These are phyloP conservation scores for Xylaria castorea DNA, from an alignment of 495 filamentous ascomycete species.

Conservation along the genomic window DNA sequence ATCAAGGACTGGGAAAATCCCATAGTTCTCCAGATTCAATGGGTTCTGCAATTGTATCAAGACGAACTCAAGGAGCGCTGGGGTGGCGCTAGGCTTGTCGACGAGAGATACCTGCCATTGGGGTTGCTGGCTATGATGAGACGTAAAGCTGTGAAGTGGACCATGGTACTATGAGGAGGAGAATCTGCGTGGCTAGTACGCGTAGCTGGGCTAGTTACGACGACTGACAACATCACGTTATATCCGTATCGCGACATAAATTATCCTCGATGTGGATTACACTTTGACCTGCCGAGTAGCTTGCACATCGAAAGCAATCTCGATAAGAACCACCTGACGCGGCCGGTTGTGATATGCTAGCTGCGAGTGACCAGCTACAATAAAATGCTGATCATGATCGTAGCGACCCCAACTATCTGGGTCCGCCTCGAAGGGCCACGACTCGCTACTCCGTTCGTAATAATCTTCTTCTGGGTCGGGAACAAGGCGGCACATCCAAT, in stretches of 20 bases:
- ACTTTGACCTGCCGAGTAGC: slow-evolving; percentile 7
- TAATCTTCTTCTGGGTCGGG: slow-evolving; percentile 9
- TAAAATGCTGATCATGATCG: slow-evolving; percentile 25
- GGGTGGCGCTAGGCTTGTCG: slow-evolving; percentile 60
- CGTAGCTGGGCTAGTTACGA: neutral
- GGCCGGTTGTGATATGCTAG: slow-evolving; percentile 27
- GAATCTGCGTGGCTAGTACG: neutral
- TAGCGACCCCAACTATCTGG: slow-evolving; percentile 15
- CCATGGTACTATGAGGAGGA: slow-evolving; percentile 48
- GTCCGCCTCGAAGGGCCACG: neutral
- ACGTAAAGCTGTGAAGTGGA: slow-evolving; percentile 62
- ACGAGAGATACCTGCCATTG: slow-evolving; percentile 60
- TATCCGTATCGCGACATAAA: neutral
- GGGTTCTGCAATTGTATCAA: slow-evolving; percentile 59
- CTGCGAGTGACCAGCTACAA: slow-evolving; percentile 31
- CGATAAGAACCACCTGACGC: slow-evolving; percentile 31
- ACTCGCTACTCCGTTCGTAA: neutral
- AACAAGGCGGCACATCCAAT: slow-evolving; percentile 30
- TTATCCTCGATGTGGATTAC: neutral
- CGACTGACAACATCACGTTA: neutral
- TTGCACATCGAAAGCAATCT: slow-evolving; percentile 34
- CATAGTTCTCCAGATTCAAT: slow-evolving; percentile 50
- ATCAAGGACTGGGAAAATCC: slow-evolving; percentile 23
- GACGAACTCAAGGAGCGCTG: slow-evolving; percentile 56
- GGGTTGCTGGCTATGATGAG: slow-evolving; percentile 61